A percentile compares a stretch with the other conserved stretches of the same genome.
phyloP scores from a whole-genome alignment of 2,329 filamentous ascomycete genomes.

The Monilinia fructigena region DNA sequence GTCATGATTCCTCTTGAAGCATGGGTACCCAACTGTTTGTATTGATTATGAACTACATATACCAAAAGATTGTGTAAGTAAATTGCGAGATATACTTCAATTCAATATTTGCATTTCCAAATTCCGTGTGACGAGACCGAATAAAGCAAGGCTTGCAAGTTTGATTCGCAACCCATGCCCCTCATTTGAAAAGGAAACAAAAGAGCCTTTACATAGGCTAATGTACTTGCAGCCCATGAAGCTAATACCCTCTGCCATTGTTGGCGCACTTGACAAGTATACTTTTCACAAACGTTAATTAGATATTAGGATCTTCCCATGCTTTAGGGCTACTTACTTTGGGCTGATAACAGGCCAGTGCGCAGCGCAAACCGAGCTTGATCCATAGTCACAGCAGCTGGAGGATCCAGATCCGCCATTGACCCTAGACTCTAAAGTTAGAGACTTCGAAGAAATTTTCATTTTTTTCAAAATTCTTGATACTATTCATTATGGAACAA shows the following conservation, averaged over 20 bases:
- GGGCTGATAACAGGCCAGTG: constrained; percentile 17
- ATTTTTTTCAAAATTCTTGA: too few relatives aligned
- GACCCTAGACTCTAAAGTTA: constrained; percentile 12
- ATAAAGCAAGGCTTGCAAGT: background rate
- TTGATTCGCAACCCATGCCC: background rate
- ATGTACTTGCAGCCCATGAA: too few relatives aligned
- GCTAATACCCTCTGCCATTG: constrained; percentile 16
- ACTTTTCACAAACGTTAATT: constrained; percentile 7
- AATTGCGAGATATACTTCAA: background rate
- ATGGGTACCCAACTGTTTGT: background rate
- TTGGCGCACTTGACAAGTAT: constrained; percentile 21
- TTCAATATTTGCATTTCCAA: background rate
- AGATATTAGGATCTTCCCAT: background rate
- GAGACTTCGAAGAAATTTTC: background rate
- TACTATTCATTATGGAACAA: background rate
- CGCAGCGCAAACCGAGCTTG: constrained; percentile 13
- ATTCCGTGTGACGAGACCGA: background rate
- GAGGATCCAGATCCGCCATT: constrained; percentile 21
- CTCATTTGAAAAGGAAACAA: background rate
- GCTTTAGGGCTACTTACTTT: background rate
- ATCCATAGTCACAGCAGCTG: constrained; percentile 20
- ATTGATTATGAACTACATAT: constrained; percentile 3
- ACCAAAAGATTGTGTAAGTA: background rate
- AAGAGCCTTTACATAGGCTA: background rate
- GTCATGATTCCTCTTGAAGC: background rate